Evolutionary conservation across 1,139 yeast genomes (phyloP).

Genomic region (Yarrowia galli): DNA sequence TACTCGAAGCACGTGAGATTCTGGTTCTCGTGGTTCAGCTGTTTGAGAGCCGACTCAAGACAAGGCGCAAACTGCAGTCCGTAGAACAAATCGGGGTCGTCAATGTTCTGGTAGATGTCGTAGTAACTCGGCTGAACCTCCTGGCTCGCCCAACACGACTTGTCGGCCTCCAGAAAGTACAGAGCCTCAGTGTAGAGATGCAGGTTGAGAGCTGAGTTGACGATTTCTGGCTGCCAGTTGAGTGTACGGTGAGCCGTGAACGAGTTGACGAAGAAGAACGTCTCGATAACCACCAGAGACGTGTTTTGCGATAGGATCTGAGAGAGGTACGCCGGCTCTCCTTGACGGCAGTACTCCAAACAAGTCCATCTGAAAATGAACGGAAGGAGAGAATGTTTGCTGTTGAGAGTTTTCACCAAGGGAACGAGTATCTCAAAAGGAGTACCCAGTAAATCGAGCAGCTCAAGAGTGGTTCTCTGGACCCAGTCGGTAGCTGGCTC

Average conservation of each 20-base stretch:
- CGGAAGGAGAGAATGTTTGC: not conserved
- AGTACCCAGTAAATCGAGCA: not conserved
- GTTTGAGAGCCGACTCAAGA: constrained; percentile 12
- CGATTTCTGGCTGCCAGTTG: constrained; percentile 12
- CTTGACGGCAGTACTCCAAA: constrained; percentile 3
- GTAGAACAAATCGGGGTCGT: constrained; percentile 34
- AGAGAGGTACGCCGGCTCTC: not conserved
- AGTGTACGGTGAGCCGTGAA: not conserved
- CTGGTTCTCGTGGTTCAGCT: constrained; percentile 25
- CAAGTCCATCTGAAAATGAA: constrained; percentile 20
- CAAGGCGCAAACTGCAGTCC: not conserved
- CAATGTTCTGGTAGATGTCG: constrained; percentile 35
- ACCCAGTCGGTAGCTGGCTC: not conserved
- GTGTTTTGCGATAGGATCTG: not conserved
- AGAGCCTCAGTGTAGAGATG: constrained; percentile 31
- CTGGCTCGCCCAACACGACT: constrained; percentile 8
- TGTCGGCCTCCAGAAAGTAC: constrained; percentile 26
- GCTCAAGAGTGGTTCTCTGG: not conserved
- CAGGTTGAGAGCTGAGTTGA: not conserved
- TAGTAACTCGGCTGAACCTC: constrained; percentile 27
- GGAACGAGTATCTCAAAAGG: not conserved
- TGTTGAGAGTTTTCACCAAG: not conserved
- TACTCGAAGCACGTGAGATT: constrained; percentile 25
- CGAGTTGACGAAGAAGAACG: constrained; percentile 14
- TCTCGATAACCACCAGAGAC: not conserved